phyloP scores from a whole-genome alignment of 192 early-diverging fungal species.

The Blastocladiella britannica region DNA sequence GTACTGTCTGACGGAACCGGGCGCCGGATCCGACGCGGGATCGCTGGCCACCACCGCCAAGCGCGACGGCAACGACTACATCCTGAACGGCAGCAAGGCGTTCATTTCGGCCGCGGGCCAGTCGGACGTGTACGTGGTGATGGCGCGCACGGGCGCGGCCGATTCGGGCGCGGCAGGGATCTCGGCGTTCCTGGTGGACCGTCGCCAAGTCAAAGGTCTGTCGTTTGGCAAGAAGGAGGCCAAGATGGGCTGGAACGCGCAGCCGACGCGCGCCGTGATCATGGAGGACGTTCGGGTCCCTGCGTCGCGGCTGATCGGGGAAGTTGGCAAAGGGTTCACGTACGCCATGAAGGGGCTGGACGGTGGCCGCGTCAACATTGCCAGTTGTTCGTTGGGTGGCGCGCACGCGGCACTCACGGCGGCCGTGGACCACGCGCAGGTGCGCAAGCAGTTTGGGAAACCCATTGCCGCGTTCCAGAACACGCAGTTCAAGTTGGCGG shows the following conservation, averaged over 20 bases:
- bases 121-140: slow-evolving; percentile 34
- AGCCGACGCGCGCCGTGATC: slow-evolving; percentile 32
- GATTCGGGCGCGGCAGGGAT: slow-evolving; percentile 28
- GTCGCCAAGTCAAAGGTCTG: slow-evolving; percentile 25
- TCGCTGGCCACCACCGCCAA: slow-evolving; percentile 31
- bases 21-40: slow-evolving; percentile 39
- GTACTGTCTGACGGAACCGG: slow-evolving; percentile 24
- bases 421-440: slow-evolving; percentile 12
- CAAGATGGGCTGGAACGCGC: slow-evolving; percentile 39
- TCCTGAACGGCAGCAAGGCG: slow-evolving; percentile 22
- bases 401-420: slow-evolving; percentile 26
- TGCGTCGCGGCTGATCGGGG: slow-evolving; percentile 24
- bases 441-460: slow-evolving; percentile 30
- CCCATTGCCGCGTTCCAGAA: slow-evolving; percentile 23
- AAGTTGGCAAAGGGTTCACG: slow-evolving; percentile 31
- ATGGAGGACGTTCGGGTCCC: slow-evolving; percentile 35
- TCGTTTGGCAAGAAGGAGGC: slow-evolving; percentile 38
- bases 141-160: slow-evolving; percentile 26
- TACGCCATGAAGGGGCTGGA: slow-evolving; percentile 43
- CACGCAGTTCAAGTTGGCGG: slow-evolving; percentile 33
- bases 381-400: slow-evolving; percentile 34
- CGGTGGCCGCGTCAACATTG: slow-evolving; percentile 35
- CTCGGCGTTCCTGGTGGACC: slow-evolving; percentile 22
- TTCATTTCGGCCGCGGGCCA: slow-evolving; percentile 22
- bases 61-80: slow-evolving; percentile 13